Percentiles rank a stretch among this genome's conserved stretches.
These are phyloP conservation scores for Pseudogymnoascus sp. DNA, from an alignment of 2,329 filamentous ascomycete species.

Conservation along the genomic window DNA sequence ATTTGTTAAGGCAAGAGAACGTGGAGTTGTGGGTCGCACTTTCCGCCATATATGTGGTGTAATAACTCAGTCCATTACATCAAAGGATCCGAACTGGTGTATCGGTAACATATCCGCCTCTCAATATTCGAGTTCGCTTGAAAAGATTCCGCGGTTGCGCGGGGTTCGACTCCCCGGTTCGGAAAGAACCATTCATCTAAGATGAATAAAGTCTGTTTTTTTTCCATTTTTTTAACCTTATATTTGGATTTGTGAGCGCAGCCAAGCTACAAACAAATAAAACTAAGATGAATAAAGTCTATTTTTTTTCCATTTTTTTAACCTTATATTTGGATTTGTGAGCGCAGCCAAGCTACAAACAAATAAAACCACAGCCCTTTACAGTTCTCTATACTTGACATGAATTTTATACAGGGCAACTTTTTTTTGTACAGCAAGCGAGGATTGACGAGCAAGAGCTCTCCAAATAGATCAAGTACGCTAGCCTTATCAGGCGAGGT, in stretches of 20 bases:
- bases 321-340: not conserved
- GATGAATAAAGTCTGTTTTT: not conserved
- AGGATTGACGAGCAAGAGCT: not conserved
- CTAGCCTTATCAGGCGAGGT: constrained; percentile 5
- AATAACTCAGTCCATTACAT: not conserved
- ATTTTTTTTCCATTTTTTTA: constrained; percentile 12
- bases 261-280: not conserved
- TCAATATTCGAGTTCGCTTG: constrained; percentile 11
- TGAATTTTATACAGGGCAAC: not conserved
- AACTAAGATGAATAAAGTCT: not conserved
- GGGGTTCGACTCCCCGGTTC: constrained; percentile 21
- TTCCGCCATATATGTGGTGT: not conserved
- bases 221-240: constrained; percentile 11
- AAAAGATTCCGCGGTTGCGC: constrained; percentile 17
- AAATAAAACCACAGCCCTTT: not conserved
- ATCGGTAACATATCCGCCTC: constrained; percentile 23
- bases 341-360: not conserved
- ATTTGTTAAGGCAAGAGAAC: no score
- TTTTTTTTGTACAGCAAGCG: not conserved
- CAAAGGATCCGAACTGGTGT: constrained; percentile 14
- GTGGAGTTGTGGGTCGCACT: not conserved
- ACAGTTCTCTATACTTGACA: not conserved
- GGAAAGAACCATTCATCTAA: constrained; percentile 14
- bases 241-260: not conserved
- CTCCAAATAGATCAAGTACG: not conserved